These are phyloP conservation scores for Nicotiana tomentosiformis DNA, from an alignment of 257 asterid genomes.

Conservation along the genomic window DNA sequence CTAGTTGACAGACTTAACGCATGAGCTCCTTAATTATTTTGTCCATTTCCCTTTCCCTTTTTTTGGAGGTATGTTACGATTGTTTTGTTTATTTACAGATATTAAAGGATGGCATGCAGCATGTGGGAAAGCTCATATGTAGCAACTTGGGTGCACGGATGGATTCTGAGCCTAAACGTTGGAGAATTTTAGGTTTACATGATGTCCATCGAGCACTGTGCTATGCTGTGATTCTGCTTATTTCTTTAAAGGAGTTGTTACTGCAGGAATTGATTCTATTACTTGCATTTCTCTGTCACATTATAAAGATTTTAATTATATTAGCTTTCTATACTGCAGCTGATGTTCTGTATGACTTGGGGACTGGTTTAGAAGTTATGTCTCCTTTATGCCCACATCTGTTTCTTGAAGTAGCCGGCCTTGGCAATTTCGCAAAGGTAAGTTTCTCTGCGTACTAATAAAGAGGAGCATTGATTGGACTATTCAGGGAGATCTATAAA, in stretches of 20 bases:
- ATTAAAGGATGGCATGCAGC: conserved; percentile 96
- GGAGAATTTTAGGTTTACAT: conserved; percentile 82
- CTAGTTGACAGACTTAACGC: conserved; percentile 10
- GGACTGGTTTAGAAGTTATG: conserved; percentile 86
- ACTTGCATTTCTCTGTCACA: conserved; percentile 1
- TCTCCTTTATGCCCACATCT: conserved; percentile 96
- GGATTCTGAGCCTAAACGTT: conserved; percentile 97
- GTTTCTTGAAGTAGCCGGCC: conserved; percentile 98
- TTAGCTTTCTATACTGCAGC: conserved; percentile 49
- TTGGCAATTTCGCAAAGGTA: conserved; percentile 96
- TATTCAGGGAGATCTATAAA: not conserved
- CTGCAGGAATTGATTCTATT: not conserved
- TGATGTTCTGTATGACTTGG: conserved; percentile 92
- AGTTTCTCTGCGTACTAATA: conserved; percentile 3
- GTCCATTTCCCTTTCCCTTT: not conserved
- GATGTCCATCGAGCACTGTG: not conserved
- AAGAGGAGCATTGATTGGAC: not conserved
- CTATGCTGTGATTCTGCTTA: not conserved
- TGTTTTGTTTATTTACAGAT: conserved; percentile 43
- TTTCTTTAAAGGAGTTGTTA: not conserved
- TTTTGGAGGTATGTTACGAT: conserved; percentile 4
- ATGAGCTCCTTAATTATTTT: not conserved
- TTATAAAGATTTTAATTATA: conserved; percentile 16
- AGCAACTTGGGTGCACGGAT: conserved; percentile 96
- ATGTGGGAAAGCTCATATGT: conserved; percentile 87